phyloP scores from a whole-genome alignment of 345 rosid genomes.

The Populus ilicifolia region DNA sequence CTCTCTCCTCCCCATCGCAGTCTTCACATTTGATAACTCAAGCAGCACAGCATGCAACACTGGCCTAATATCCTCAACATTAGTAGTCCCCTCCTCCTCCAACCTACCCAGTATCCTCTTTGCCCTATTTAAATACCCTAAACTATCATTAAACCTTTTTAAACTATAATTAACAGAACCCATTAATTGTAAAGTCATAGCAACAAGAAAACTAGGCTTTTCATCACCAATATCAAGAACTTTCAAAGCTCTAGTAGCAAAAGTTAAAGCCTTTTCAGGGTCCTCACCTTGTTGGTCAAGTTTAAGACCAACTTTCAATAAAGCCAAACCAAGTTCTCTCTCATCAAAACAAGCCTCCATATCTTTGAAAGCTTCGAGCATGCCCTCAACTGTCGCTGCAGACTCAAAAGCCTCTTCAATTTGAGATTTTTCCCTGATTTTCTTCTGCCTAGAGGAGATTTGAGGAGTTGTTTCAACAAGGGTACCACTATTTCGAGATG shows the following conservation, averaged over 20 bases:
- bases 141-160: conserved; percentile 71
- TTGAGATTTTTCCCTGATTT: conserved; percentile 50
- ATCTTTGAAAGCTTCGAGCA: conserved; percentile 58
- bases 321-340: conserved; percentile 69
- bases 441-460: conserved; percentile 50
- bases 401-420: conserved; percentile 90
- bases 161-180: conserved; percentile 67
- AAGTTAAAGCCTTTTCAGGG: conserved; percentile 60
- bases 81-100: conserved; percentile 44
- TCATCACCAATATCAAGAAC: conserved; percentile 46
- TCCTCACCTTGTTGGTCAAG: conserved; percentile 84
- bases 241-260: conserved; percentile 63
- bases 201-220: conserved; percentile 49
- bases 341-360: conserved; percentile 76
- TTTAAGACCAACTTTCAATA: conserved; percentile 73
- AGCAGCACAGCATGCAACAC: conserved; percentile 72
- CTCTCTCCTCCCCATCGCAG: conserved; percentile 88
- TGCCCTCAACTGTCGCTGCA: conserved; percentile 64
- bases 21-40: conserved; percentile 76
- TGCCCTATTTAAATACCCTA: conserved; percentile 75
- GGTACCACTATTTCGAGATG: conserved; percentile 49
- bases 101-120: conserved; percentile 58
- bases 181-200: conserved; percentile 73
- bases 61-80: conserved; percentile 56
- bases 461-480: conserved; percentile 47